Percentiles rank a stretch among this genome's conserved stretches.
Conservation (phyloP, 2,329 filamentous ascomycete genomes). For the Hymenoscyphus fructigenus region DNA sequence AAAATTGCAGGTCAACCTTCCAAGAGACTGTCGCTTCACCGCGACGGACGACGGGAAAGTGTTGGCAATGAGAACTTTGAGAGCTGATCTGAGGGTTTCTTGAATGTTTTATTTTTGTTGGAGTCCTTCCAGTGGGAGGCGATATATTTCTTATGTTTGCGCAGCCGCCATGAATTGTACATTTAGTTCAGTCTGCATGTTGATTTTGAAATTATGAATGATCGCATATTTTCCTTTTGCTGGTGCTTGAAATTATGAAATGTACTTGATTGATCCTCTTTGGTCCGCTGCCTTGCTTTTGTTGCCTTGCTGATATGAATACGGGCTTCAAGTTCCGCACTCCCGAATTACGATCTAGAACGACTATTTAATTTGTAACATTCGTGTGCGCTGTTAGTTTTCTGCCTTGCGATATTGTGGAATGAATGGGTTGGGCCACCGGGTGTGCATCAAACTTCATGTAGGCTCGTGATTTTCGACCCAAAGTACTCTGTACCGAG, state of each 20-base stretch:
- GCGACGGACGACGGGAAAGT: slow-evolving; percentile 27
- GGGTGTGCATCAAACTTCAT: too few relatives aligned
- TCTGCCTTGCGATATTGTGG: too few relatives aligned
- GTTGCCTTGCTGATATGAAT: background rate
- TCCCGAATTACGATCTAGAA: too few relatives aligned
- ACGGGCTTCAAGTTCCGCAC: background rate
- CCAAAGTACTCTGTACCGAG: too few relatives aligned
- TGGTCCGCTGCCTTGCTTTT: background rate
- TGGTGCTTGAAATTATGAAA: background rate
- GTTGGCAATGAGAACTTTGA: slow-evolving; percentile 41
- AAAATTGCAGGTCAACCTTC: slow-evolving; percentile 41
- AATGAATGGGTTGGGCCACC: too few relatives aligned
- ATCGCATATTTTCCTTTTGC: background rate
- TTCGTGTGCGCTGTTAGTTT: too few relatives aligned
- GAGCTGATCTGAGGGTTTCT: slow-evolving; percentile 41
- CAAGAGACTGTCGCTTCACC: slow-evolving; percentile 20
- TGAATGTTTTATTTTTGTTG: slow-evolving; percentile 14
- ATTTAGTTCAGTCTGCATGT: background rate
- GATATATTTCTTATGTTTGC: background rate
- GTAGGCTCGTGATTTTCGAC: too few relatives aligned
- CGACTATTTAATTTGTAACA: too few relatives aligned
- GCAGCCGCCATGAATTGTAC: background rate
- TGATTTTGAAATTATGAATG: background rate
- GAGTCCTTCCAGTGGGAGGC: slow-evolving; percentile 7
- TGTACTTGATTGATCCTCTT: background rate